A percentile compares a stretch with the other conserved stretches of the same genome.
These are phyloP conservation scores for Toxicodendron radicans DNA, from an alignment of 345 rosid genomes.

Conservation along the genomic window DNA sequence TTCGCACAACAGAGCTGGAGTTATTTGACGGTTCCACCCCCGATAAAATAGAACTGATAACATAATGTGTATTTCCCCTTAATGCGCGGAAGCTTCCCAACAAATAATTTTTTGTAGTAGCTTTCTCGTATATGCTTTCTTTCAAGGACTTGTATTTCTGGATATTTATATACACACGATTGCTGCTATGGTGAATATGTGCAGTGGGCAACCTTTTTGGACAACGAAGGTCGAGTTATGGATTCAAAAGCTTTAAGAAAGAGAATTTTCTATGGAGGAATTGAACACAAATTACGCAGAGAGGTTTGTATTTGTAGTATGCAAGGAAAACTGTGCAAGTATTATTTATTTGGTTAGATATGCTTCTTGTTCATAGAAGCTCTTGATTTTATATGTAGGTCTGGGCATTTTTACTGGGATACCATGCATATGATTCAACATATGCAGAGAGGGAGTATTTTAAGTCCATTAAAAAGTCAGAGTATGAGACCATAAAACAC, in stretches of 20 bases:
- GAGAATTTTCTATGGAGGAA: conserved; percentile 94
- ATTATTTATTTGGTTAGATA: conserved; percentile 6
- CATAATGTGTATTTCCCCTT: background rate
- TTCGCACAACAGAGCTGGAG: no score
- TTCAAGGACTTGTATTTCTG: background rate
- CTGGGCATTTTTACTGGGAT: conserved; percentile 90
- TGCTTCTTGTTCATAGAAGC: conserved; percentile 17
- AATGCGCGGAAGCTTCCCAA: background rate
- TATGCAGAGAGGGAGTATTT: conserved; percentile 84
- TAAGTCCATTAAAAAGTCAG: conserved; percentile 55
- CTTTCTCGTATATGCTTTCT: background rate
- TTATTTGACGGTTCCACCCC: background rate
- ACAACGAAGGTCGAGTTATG: conserved; percentile 79
- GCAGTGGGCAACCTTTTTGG: conserved; percentile 85
- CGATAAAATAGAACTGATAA: background rate
- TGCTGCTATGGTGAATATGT: conserved; percentile 17
- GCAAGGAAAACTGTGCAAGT: background rate
- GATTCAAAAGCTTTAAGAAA: conserved; percentile 70
- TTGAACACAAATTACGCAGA: conserved; percentile 68
- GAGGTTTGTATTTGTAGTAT: conserved; percentile 54
- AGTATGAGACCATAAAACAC: conserved; percentile 76
- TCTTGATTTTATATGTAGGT: conserved; percentile 45
- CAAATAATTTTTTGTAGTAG: background rate
- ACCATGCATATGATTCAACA: conserved; percentile 74
- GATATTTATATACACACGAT: background rate